phyloP scores from a whole-genome alignment of 495 filamentous ascomycete species.

The Bacidia rubella region DNA sequence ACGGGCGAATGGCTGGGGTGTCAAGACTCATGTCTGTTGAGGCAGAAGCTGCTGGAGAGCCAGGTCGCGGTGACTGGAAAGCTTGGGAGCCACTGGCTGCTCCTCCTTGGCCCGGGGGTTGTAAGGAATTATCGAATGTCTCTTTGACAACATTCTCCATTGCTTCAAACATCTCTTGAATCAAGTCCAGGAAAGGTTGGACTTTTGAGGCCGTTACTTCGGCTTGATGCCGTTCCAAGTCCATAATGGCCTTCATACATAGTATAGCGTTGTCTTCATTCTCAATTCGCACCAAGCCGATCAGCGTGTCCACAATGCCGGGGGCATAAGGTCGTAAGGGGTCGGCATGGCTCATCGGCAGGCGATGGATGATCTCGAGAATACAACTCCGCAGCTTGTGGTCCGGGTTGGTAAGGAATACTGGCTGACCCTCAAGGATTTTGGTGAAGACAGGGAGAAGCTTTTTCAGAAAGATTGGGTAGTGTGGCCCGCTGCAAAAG shows the following conservation, averaged over 20 bases:
- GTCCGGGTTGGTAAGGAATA: slow-evolving; percentile 57
- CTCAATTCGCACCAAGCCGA: slow-evolving; percentile 74
- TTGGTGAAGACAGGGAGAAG: slow-evolving; percentile 82
- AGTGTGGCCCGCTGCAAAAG: slow-evolving; percentile 48
- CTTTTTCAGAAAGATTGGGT: slow-evolving; percentile 66
- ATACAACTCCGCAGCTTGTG: slow-evolving; percentile 83
- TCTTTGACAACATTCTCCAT: slow-evolving; percentile 89
- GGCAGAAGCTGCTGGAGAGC: slow-evolving; percentile 69
- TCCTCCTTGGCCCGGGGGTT: slow-evolving; percentile 29
- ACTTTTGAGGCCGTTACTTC: slow-evolving; percentile 68
- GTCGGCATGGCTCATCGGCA: slow-evolving; percentile 71
- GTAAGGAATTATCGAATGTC: slow-evolving; percentile 67
- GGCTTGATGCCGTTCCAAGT: slow-evolving; percentile 82
- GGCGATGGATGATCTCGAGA: slow-evolving; percentile 84
- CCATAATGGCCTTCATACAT: slow-evolving; percentile 96
- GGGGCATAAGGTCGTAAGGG: slow-evolving; percentile 73
- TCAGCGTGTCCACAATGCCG: slow-evolving; percentile 75
- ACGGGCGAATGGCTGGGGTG: slow-evolving; percentile 63
- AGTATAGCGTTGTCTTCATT: slow-evolving; percentile 98
- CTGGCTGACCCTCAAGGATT: slow-evolving; percentile 73
- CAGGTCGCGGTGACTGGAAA: slow-evolving; percentile 77
- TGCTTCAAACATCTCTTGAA: slow-evolving; percentile 87
- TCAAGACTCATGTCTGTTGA: slow-evolving; percentile 60
- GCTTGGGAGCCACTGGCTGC: slow-evolving; percentile 50
- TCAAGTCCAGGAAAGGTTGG: slow-evolving; percentile 79